A percentile compares a stretch with the other conserved stretches of the same genome.
Evolutionary conservation across 2,329 filamentous ascomycete genomes (phyloP).

Genomic region (Geosmithia flava): DNA sequence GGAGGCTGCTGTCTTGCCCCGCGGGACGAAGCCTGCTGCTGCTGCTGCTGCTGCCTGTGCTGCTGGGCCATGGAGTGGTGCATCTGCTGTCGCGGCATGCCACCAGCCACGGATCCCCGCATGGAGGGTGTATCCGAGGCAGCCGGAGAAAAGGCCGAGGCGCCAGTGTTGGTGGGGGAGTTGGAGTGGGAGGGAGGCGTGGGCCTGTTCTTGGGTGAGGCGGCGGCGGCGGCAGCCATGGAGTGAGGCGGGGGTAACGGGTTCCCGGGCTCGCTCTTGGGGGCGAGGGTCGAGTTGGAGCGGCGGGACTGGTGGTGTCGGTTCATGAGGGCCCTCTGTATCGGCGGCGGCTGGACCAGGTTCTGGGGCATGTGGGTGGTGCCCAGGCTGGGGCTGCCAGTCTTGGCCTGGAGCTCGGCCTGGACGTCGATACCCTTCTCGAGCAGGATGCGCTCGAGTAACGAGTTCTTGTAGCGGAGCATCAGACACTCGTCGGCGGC

Average conservation of each 20-base stretch:
- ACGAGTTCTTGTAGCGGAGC: slow-evolving; percentile 96
- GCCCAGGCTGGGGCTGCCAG: slow-evolving; percentile 69
- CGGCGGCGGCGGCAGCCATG: slow-evolving; percentile 6
- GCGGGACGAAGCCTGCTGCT: slow-evolving; percentile 16
- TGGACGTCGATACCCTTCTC: slow-evolving; percentile 99
- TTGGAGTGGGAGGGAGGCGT: slow-evolving; percentile 68
- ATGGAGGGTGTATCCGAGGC: slow-evolving; percentile 35
- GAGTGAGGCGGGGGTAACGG: slow-evolving; percentile 33
- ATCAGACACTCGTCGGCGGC: slow-evolving; percentile 96
- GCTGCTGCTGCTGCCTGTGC: slow-evolving; percentile 8
- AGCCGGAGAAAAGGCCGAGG: slow-evolving; percentile 28
- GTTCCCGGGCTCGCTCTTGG: slow-evolving; percentile 51
- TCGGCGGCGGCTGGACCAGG: slow-evolving; percentile 60
- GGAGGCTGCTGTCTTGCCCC: slow-evolving; percentile 13
- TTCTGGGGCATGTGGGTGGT: slow-evolving; percentile 56
- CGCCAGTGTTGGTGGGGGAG: slow-evolving; percentile 36
- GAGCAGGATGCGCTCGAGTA: slow-evolving; percentile 86
- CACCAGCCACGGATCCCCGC: slow-evolving; percentile 21
- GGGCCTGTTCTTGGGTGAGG: slow-evolving; percentile 57
- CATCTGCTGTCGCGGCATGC: slow-evolving; percentile 18
- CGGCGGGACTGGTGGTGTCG: slow-evolving; percentile 65
- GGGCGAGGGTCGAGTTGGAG: slow-evolving; percentile 62
- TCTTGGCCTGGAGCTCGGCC: slow-evolving; percentile 86
- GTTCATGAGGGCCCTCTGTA: slow-evolving; percentile 72
- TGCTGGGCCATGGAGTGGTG: slow-evolving; percentile 13